Evolutionary conservation across 352 stramenopile species (phyloP).

Genomic region (Phytophthora tubulina): DNA sequence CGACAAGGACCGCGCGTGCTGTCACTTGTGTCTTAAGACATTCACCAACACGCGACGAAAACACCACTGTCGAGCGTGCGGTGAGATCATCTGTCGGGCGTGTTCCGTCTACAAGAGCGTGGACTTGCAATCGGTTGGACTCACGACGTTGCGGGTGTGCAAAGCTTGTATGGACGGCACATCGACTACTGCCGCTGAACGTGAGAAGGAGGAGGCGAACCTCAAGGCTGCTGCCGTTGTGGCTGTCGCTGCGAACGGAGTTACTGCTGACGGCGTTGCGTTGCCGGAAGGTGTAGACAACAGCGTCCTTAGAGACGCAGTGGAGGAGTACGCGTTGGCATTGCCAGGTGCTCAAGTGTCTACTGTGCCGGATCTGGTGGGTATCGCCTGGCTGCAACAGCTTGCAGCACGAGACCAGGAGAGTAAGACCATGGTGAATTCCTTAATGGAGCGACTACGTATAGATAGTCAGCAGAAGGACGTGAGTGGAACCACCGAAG

Average conservation of each 20-base stretch:
- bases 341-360: slow-evolving; percentile 64
- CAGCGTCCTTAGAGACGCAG: slow-evolving; percentile 58
- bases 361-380: slow-evolving; percentile 77
- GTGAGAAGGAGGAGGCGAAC: slow-evolving; percentile 37
- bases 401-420: slow-evolving; percentile 71
- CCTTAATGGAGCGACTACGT: slow-evolving; percentile 76
- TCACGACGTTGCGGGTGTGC: slow-evolving; percentile 82
- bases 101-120: slow-evolving; percentile 87
- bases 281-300: slow-evolving; percentile 59
- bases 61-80: slow-evolving; percentile 84
- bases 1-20: slow-evolving; percentile 86
- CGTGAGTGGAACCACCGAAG: slow-evolving; percentile 22
- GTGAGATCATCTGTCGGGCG: slow-evolving; percentile 86
- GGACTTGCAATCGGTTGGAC: slow-evolving; percentile 74
- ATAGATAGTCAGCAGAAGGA: slow-evolving; percentile 50
- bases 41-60: slow-evolving; percentile 84
- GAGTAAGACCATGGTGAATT: slow-evolving; percentile 75
- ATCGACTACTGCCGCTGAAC: slow-evolving; percentile 21
- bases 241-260: slow-evolving; percentile 24
- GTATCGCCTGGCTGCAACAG: slow-evolving; percentile 82
- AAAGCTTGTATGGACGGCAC: slow-evolving; percentile 84
- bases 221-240: slow-evolving; percentile 28
- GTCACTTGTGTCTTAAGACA: slow-evolving; percentile 84
- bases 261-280: slow-evolving; percentile 26
- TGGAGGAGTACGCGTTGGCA: slow-evolving; percentile 80